Percentiles rank a stretch among this genome's conserved stretches.
Conservation (phyloP, 306 rosid species). For the Trifolium dubium region DNA sequence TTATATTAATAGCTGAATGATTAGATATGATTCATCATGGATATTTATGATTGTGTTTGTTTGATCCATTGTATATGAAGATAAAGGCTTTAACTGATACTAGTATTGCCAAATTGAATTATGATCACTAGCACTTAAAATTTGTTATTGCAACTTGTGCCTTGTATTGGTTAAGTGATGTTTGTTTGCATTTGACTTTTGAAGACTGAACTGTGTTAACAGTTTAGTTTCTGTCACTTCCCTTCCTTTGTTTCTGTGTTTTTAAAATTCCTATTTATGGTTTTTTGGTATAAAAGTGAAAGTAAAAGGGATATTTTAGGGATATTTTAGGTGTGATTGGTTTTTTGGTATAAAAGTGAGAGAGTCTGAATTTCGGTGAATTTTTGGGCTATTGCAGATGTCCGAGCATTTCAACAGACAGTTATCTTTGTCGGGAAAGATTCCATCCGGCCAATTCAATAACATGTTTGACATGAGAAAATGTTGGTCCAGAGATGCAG, state of each 20-base stretch:
- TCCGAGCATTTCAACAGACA: conserved; percentile 78
- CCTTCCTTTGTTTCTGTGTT: not conserved
- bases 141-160: not conserved
- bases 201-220: not conserved
- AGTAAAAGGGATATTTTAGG: too few relatives aligned
- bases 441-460: conserved; percentile 84
- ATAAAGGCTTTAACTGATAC: not conserved
- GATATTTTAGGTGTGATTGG: not conserved
- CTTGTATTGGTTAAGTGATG: not conserved
- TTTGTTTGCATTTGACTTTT: conserved; percentile 12
- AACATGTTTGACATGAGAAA: conserved; percentile 69
- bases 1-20: not conserved
- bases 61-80: not conserved
- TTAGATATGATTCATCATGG: not conserved
- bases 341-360: too few relatives aligned
- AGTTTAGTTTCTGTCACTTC: not conserved
- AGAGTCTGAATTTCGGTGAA: conserved; percentile 34
- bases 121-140: not conserved
- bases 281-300: conserved; percentile 1
- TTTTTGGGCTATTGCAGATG: conserved; percentile 66
- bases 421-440: conserved; percentile 69
- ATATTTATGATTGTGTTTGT: not conserved
- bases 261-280: not conserved
- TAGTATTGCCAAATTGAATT: not conserved
- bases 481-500: conserved; percentile 80